Percentiles rank a stretch among this genome's conserved stretches.
phyloP scores from a whole-genome alignment of 2,329 filamentous ascomycete species.

The Phialocephala subalpina region DNA sequence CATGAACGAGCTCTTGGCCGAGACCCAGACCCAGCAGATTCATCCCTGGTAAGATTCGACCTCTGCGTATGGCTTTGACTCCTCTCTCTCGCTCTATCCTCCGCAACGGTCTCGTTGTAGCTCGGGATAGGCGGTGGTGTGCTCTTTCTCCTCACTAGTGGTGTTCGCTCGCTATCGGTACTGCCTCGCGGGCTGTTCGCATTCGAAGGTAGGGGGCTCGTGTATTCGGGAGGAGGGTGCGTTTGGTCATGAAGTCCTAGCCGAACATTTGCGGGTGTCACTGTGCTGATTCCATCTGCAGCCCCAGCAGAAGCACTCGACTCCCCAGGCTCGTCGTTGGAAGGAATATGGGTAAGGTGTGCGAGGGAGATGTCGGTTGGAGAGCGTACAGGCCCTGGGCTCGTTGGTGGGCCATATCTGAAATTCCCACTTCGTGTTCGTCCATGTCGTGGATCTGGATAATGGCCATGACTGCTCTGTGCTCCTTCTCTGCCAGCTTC shows the following conservation, averaged over 20 bases:
- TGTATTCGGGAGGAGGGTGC: slow-evolving; percentile 75
- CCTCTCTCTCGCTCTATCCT: slow-evolving; percentile 38
- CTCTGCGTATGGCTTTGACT: slow-evolving; percentile 32
- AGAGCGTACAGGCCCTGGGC: slow-evolving; percentile 87
- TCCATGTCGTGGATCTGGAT: slow-evolving; percentile 62
- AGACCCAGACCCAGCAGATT: slow-evolving; percentile 14
- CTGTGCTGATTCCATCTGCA: slow-evolving; percentile 26
- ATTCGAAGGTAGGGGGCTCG: slow-evolving; percentile 69
- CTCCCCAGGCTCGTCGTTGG: slow-evolving; percentile 70
- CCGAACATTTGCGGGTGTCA: slow-evolving; percentile 29
- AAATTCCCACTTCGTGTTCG: slow-evolving; percentile 82
- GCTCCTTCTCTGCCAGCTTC: slow-evolving; percentile 74
- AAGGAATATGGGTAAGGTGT: slow-evolving; percentile 77
- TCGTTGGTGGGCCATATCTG: slow-evolving; percentile 75
- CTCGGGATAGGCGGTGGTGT: slow-evolving; percentile 46
- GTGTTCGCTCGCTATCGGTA: slow-evolving; percentile 60
- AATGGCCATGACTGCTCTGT: slow-evolving; percentile 55
- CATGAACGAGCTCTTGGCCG: slow-evolving; percentile 29
- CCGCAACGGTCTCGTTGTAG: slow-evolving; percentile 44
- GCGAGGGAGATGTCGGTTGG: slow-evolving; percentile 96
- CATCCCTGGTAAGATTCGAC: slow-evolving; percentile 27
- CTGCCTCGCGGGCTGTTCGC: slow-evolving; percentile 61
- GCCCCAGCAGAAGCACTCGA: slow-evolving; percentile 48
- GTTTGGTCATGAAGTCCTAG: slow-evolving; percentile 54
- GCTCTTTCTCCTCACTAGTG: slow-evolving; percentile 51